Conservation (phyloP, 768 basidiomycete genomes). For the Multifurca ochricompacta region DNA sequence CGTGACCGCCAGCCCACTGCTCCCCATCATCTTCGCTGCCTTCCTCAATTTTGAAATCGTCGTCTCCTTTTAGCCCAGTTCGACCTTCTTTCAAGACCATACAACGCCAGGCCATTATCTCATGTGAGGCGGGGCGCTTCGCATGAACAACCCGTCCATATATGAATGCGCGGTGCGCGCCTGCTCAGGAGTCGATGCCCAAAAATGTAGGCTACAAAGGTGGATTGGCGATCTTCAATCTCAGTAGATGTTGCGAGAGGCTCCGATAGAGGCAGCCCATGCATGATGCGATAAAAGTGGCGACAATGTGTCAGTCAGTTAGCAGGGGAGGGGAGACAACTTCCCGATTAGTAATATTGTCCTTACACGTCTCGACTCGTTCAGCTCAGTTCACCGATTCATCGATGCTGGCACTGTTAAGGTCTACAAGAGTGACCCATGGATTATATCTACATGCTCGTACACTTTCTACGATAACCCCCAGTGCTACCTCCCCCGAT, state of each 20-base stretch:
- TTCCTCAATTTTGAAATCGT: conserved; percentile 62
- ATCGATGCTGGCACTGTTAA: conserved; percentile 6
- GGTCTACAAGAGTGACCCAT: not conserved
- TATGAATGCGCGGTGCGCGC: conserved; percentile 45
- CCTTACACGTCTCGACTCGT: no score
- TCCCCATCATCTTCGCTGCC: conserved; percentile 75
- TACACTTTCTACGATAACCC: not conserved
- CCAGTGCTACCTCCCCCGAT: not conserved
- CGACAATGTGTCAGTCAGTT: no score
- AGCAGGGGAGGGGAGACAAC: no score
- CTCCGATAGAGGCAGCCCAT: conserved; percentile 37
- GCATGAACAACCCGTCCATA: conserved; percentile 52
- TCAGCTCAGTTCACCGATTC: not conserved
- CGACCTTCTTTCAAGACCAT: conserved; percentile 61
- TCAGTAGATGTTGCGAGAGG: conserved; percentile 58
- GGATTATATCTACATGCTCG: not conserved
- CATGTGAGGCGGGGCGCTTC: conserved; percentile 53
- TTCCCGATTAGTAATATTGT: not conserved
- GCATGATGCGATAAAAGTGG: no score
- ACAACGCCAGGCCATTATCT: conserved; percentile 73
- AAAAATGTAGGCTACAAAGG: conserved; percentile 61
- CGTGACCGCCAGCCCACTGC: conserved; percentile 55
- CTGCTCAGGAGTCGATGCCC: conserved; percentile 43
- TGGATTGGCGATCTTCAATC: conserved; percentile 65
- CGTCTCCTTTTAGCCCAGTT: conserved; percentile 60